A percentile compares a stretch with the other conserved stretches of the same genome.
Evolutionary conservation across 2,329 filamentous ascomycete genomes (phyloP).

Genomic region (Aspergillus jensenii): DNA sequence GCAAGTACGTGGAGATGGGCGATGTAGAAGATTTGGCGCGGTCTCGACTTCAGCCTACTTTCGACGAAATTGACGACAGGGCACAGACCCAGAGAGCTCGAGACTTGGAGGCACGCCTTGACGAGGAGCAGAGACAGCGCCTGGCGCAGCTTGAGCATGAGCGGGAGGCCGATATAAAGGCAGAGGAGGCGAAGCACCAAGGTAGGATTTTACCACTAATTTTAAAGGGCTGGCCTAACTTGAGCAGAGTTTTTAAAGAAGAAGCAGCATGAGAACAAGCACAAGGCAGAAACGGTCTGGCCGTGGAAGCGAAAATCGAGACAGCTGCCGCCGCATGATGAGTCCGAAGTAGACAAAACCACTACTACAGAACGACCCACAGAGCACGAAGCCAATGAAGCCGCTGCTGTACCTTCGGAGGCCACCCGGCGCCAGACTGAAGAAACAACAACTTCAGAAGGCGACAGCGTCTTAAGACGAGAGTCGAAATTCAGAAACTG

Average conservation of each 20-base stretch:
- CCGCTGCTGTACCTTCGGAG: background rate
- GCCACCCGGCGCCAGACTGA: conserved; percentile 1
- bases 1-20: conserved; percentile 73
- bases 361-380: background rate
- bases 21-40: conserved; percentile 79
- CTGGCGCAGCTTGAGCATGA: conserved; percentile 49
- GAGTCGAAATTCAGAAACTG: conserved; percentile 37
- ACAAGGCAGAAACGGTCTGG: conserved; percentile 26
- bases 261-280: conserved; percentile 16
- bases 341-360: conserved; percentile 12
- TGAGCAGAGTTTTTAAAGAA: conserved; percentile 20
- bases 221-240: background rate
- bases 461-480: conserved; percentile 9
- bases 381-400: background rate
- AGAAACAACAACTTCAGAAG: conserved; percentile 10
- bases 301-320: conserved; percentile 30
- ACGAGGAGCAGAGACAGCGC: conserved; percentile 65
- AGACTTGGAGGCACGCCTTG: conserved; percentile 61
- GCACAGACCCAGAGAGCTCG: conserved; percentile 71
- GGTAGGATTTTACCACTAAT: conserved; percentile 17
- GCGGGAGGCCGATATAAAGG: conserved; percentile 39
- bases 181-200: conserved; percentile 27
- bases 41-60: conserved; percentile 73
- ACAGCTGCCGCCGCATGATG: conserved; percentile 14
- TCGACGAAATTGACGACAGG: conserved; percentile 81